Evolutionary conservation across 306 rosid species (phyloP).

Genomic region (Prunus padus): DNA sequence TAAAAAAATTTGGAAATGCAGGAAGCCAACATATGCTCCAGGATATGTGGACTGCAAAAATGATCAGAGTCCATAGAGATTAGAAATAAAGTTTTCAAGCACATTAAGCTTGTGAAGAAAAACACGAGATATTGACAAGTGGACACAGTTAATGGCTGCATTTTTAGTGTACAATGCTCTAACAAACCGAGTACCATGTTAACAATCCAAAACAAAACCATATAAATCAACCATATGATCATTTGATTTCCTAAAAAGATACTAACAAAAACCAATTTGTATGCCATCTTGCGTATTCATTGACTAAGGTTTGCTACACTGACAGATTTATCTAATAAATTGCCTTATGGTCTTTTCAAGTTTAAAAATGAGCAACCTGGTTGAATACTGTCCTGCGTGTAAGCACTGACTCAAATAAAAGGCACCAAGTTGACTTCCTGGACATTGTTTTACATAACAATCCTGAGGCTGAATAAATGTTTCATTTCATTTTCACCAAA

Average conservation of each 20-base stretch:
- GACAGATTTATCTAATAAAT: neutral
- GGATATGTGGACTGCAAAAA: neutral
- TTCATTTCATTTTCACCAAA: neutral
- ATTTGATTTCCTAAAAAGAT: constrained; percentile 1
- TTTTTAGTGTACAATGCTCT: neutral
- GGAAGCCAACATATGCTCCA: constrained; percentile 3
- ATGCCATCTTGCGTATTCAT: neutral
- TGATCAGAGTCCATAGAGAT: neutral
- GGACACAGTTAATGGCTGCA: neutral
- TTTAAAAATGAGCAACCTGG: neutral
- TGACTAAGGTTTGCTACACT: neutral
- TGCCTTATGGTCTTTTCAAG: neutral
- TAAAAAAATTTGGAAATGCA: neutral
- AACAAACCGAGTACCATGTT: neutral
- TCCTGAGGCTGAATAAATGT: neutral
- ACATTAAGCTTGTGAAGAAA: neutral
- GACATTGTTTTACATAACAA: neutral
- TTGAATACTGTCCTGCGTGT: neutral
- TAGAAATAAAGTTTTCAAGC: neutral
- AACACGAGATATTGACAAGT: neutral
- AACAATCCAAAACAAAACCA: neutral
- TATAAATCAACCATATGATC: neutral
- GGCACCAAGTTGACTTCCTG: neutral
- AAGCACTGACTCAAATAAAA: neutral
- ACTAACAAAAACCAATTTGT: neutral